Conservation (phyloP, 805 yeast genomes). For the Metschnikowia drakensbergensis region DNA sequence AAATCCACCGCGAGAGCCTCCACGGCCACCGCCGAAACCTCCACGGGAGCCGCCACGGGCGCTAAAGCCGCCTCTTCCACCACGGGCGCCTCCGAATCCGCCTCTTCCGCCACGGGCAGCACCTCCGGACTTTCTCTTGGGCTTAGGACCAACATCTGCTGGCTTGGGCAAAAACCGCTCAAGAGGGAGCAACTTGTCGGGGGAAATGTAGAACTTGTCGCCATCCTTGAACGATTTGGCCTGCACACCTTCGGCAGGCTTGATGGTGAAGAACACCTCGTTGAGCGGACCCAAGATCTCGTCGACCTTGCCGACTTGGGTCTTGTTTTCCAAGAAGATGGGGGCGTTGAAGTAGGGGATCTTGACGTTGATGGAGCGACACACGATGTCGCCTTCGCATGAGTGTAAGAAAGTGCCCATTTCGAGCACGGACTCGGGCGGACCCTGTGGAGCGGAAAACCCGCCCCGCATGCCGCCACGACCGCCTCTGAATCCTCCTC, state of each 20-base stretch:
- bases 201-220: slow-evolving; percentile 92
- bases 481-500: slow-evolving; percentile 70
- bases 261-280: slow-evolving; percentile 96
- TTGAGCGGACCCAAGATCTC: slow-evolving; percentile 97
- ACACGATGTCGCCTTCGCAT: slow-evolving; percentile 96
- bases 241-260: slow-evolving; percentile 94
- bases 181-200: slow-evolving; percentile 90
- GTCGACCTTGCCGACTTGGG: slow-evolving; percentile 95
- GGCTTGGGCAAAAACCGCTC: slow-evolving; percentile 98
- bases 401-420: slow-evolving; percentile 91
- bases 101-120: slow-evolving; percentile 47
- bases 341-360: slow-evolving; percentile 99
- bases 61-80: slow-evolving; percentile 28
- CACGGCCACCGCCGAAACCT: slow-evolving; percentile 29
- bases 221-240: slow-evolving; percentile 92
- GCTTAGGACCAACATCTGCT: slow-evolving; percentile 78
- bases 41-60: slow-evolving; percentile 10
- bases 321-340: slow-evolving; percentile 91
- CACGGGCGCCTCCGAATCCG: slow-evolving; percentile 22
- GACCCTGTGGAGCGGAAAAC: slow-evolving; percentile 78
- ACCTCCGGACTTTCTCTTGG: slow-evolving; percentile 58
- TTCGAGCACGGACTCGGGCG: slow-evolving; percentile 92
- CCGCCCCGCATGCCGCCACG: slow-evolving; percentile 70
- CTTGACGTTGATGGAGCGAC: slow-evolving; percentile 90
- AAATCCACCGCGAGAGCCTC: slow-evolving; percentile 39